Conservation (phyloP, 169 alveolate species). For the Eimeria acervulina region DNA sequence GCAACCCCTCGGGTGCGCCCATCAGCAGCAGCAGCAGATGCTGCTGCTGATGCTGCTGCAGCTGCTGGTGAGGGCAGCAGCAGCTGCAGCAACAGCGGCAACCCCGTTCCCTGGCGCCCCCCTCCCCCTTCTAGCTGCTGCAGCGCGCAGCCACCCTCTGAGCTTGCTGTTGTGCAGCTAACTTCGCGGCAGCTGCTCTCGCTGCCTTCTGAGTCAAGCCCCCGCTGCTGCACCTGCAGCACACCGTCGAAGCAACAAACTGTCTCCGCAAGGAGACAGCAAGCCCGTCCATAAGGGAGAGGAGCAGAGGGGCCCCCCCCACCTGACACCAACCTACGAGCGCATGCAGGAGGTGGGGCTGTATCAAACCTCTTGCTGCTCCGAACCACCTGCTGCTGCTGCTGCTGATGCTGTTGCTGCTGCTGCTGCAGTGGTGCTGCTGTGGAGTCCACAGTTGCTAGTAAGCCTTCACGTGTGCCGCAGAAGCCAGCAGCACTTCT, state of each 20-base stretch:
- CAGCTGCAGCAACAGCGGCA: constrained; percentile 87
- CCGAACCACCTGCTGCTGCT: constrained; percentile 16
- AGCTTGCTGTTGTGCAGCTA: constrained; percentile 61
- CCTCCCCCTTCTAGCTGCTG: not conserved
- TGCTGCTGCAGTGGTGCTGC: too few species aligned
- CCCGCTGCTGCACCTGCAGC: not conserved
- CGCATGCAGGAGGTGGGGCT: not conserved
- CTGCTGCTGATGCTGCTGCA: constrained; percentile 47
- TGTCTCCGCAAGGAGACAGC: too few species aligned
- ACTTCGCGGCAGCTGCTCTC: constrained; percentile 27
- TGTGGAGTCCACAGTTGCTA: not conserved
- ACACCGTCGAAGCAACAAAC: not conserved
- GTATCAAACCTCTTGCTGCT: constrained; percentile 7
- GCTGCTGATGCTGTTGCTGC: not conserved
- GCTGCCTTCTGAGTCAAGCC: constrained; percentile 25
- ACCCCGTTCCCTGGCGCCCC: constrained; percentile 30
- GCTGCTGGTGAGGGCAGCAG: constrained; percentile 84
- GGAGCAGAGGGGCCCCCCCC: not conserved
- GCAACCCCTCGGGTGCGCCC: not conserved
- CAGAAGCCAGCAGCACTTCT: not conserved
- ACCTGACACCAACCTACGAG: not conserved
- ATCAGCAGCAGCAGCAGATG: too few species aligned
- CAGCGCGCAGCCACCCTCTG: constrained; percentile 38
- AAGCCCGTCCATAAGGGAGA: too few species aligned
- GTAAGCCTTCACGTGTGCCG: not conserved